Evolutionary conservation across 2,329 filamentous ascomycete species (phyloP).

Genomic region (Elsinoe fawcettii): DNA sequence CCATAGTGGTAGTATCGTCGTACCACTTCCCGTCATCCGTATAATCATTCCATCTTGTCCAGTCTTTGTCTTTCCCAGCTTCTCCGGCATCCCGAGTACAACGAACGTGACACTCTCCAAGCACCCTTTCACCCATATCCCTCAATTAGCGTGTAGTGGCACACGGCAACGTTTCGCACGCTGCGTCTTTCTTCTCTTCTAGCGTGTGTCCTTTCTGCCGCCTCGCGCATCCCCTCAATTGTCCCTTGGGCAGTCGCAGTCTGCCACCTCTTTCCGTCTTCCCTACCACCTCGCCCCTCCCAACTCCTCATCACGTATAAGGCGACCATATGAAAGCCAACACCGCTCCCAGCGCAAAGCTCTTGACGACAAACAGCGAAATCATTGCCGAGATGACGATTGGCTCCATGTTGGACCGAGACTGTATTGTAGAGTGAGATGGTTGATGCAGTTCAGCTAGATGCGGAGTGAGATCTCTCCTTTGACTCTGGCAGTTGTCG

Average conservation of each 20-base stretch:
- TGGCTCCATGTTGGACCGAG: not conserved
- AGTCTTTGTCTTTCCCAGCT: too few relatives aligned
- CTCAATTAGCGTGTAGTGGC: too few relatives aligned
- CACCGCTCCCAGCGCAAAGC: conserved; percentile 9
- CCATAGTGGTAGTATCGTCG: too few relatives aligned
- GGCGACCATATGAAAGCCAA: conserved; percentile 14
- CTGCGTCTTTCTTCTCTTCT: not conserved
- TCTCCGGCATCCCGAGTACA: too few relatives aligned
- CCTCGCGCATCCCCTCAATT: not conserved
- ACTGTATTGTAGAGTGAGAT: not conserved
- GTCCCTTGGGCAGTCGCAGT: not conserved
- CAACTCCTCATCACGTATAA: conserved; percentile 7
- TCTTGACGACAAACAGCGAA: conserved; percentile 11
- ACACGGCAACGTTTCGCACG: too few relatives aligned
- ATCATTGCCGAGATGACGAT: conserved; percentile 12
- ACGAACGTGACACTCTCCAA: too few relatives aligned
- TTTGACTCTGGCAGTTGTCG: not conserved
- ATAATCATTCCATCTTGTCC: too few relatives aligned
- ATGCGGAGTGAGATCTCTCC: not conserved
- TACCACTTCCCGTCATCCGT: too few relatives aligned
- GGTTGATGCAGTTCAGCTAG: not conserved
- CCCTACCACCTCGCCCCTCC: not conserved
- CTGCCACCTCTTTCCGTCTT: not conserved
- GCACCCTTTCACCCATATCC: too few relatives aligned
- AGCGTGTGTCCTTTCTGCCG: not conserved